Conservation (phyloP, 179 eudicot species). For the Silene coronaria region DNA sequence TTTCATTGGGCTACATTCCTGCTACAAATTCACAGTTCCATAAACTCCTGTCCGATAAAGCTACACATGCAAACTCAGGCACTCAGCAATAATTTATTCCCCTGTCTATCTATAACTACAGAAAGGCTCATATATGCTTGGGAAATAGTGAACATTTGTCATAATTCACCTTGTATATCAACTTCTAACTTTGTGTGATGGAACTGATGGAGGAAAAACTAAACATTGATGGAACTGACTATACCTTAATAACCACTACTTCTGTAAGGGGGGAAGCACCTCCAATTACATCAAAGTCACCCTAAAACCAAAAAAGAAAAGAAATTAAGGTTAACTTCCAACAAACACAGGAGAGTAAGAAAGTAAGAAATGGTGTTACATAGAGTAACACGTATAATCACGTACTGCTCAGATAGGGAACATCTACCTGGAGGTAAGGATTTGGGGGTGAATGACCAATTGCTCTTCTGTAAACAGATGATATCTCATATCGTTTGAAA, state of each 20-base stretch:
- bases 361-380: neutral
- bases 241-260: conserved; percentile 89
- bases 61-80: neutral
- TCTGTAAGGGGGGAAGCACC: conserved; percentile 86
- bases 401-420: neutral
- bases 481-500: conserved; percentile 84
- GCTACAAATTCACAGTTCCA: neutral
- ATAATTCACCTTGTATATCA: neutral
- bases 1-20: neutral
- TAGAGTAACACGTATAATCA: neutral
- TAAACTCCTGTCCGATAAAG: neutral
- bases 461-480: conserved; percentile 80
- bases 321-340: neutral
- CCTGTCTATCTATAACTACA: neutral
- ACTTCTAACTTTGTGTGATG: neutral
- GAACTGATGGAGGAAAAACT: neutral
- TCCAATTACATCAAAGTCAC: conserved; percentile 93
- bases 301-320: conserved; percentile 32
- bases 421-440: conserved; percentile 73
- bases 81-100: neutral
- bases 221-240: neutral
- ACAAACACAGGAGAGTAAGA: neutral
- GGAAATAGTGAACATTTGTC: neutral
- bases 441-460: conserved; percentile 87
- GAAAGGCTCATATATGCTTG: neutral